These are phyloP conservation scores for Xylaria flabelliformis DNA, from an alignment of 495 filamentous ascomycete species.

Conservation along the genomic window DNA sequence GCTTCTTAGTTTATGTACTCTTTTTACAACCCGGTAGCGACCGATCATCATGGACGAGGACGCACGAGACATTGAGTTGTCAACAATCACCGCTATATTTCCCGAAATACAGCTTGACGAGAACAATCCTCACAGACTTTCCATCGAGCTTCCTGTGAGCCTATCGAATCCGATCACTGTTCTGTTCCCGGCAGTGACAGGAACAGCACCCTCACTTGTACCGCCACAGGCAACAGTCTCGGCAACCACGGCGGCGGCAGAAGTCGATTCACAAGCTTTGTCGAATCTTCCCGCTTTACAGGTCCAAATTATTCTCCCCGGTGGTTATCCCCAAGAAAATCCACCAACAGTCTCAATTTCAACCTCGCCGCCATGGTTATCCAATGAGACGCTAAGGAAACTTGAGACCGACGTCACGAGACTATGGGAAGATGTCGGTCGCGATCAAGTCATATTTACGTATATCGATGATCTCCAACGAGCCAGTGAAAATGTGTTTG, in stretches of 20 bases:
- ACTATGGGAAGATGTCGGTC: constrained; percentile 86
- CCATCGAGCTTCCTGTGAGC: constrained; percentile 74
- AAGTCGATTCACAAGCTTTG: constrained; percentile 65
- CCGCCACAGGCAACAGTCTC: constrained; percentile 27
- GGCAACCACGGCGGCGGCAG: constrained; percentile 23
- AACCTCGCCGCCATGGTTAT: constrained; percentile 74
- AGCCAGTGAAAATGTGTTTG: constrained; percentile 77
- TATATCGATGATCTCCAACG: constrained; percentile 90
- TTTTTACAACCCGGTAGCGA: constrained; percentile 38
- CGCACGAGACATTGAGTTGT: constrained; percentile 79
- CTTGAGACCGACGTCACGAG: constrained; percentile 65
- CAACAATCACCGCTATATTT: constrained; percentile 84
- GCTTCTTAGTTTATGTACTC: constrained; percentile 21
- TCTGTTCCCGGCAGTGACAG: constrained; percentile 65
- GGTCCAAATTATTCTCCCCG: constrained; percentile 72
- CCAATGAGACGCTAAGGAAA: constrained; percentile 58
- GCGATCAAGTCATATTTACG: constrained; percentile 75
- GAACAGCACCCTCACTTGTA: constrained; percentile 40
- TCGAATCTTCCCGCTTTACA: constrained; percentile 78
- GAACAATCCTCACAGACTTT: constrained; percentile 66
- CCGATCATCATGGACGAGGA: constrained; percentile 55
- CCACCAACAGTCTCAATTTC: constrained; percentile 72
- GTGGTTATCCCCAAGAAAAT: constrained; percentile 72
- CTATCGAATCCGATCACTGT: constrained; percentile 73
- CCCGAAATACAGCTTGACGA: constrained; percentile 77